Base-by-base conservation (phyloP, 2,329 filamentous ascomycete species). In the Arthrobotrys sphaeroides region DNA sequence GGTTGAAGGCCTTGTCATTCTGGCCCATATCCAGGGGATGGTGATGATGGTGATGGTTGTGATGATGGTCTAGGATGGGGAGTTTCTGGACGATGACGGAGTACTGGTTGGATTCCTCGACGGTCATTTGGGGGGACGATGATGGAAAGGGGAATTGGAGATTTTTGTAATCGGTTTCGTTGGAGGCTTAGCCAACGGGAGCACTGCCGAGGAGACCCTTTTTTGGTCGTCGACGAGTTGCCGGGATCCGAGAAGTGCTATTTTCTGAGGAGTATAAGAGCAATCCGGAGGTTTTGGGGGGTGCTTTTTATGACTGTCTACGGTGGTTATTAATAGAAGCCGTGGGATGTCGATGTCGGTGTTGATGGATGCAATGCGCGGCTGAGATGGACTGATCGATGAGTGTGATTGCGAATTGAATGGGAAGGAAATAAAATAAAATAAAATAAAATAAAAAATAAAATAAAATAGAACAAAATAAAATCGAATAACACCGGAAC, bases 1-100 rank as follows among this genome's bases (percentile, higher is more conserved):
- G 24, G 28, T 31, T 62, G 62, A 74, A 62, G 13, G 38, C 38
- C 40, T 61, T 40, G 53, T 74, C 61, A 74, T 74, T 66, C 12
- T 67, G 69, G 51, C 55, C 55, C 69, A 74, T 74, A 31, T 73
- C 62, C 55, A 67, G 40, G 9, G 20, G 47, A 26, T 9, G 26
- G 33, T 9, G 47, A 12, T 9, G 31, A 33, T 33, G 18, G 55
- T 55, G 20, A 38, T 53, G 55, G 61, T 33, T 12, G 55, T 55
- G 20, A 38, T 53, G 55, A 53, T 43, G 36, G 61, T 26, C 24
- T 51, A 62, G 43, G 61, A 74, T 36, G 18, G 69, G 62, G 18
- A 67, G 40, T 67, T 62, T 74, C n/a, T 74, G 69, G 26, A 74
- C 61, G 43, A 74, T 74, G 62, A 74, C 28, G 42, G 69, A 61